phyloP scores from a whole-genome alignment of 2,329 filamentous ascomycete genomes.

The Teratosphaeria zuluensis region DNA sequence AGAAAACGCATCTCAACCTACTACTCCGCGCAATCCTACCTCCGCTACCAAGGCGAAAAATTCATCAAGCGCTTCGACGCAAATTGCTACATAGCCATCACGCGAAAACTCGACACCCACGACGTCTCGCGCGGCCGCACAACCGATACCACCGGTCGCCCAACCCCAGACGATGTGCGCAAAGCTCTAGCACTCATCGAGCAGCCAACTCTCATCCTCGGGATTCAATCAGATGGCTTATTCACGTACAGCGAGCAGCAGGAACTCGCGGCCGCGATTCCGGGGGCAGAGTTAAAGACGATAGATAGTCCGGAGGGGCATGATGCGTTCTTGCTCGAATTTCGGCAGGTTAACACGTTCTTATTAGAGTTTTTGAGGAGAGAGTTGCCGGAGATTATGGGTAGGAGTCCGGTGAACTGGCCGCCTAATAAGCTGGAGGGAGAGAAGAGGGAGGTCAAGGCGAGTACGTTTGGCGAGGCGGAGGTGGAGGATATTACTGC shows the following conservation, averaged over 20 bases:
- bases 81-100: conserved; percentile 99
- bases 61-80: conserved; percentile 96
- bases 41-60: conserved; percentile 91
- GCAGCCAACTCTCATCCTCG: conserved; percentile 83
- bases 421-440: conserved; percentile 40
- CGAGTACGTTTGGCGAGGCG: conserved; percentile 86
- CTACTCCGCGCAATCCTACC: conserved; percentile 95
- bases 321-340: conserved; percentile 91
- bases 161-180: conserved; percentile 40
- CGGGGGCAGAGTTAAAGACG: conserved; percentile 64
- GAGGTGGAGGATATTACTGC: conserved; percentile 95
- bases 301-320: conserved; percentile 95
- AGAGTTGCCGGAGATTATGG: conserved; percentile 82
- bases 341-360: conserved; percentile 90
- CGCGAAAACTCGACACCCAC: conserved; percentile 93
- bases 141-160: conserved; percentile 4
- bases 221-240: conserved; percentile 89
- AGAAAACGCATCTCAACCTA: conserved; percentile 54
- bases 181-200: conserved; percentile 72
- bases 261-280: conserved; percentile 75
- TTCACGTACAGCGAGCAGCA: conserved; percentile 97
- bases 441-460: conserved; percentile 61
- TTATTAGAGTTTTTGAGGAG: conserved; percentile 75
- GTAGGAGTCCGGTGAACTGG: conserved; percentile 33
- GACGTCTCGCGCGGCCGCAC: conserved; percentile 74